Conservation (phyloP, 192 early-diverging fungal species). For the Chytriomyces hyalinus region DNA sequence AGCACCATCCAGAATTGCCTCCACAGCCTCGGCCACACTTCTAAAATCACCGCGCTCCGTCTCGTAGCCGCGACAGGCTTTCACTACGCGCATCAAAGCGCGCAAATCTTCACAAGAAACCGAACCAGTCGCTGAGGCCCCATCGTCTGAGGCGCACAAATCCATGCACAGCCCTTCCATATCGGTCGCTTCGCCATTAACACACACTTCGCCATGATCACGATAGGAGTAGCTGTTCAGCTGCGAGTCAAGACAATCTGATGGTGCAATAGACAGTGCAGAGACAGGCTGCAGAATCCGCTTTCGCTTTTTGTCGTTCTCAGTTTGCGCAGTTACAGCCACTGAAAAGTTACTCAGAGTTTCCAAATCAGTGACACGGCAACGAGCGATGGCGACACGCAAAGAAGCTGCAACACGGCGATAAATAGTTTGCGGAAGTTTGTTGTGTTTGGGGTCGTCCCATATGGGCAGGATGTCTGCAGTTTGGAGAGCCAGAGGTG, state of each 20-base stretch:
- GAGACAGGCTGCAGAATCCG: too few species aligned
- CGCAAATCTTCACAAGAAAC: neutral
- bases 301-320: too few species aligned
- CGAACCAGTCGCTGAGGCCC: neutral
- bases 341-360: too few species aligned
- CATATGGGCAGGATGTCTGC: conserved; percentile 12
- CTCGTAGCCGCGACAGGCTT: conserved; percentile 6
- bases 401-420: neutral
- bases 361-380: too few species aligned
- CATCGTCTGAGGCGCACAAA: neutral
- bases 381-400: neutral
- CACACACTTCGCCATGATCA: too few species aligned
- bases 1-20: conserved; percentile 2
- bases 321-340: too few species aligned
- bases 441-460: conserved; percentile 17
- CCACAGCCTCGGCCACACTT: conserved; percentile 10
- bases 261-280: too few species aligned
- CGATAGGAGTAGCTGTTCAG: too few species aligned
- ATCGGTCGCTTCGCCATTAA: too few species aligned
- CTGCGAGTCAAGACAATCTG: too few species aligned
- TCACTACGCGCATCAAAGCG: conserved; percentile 4
- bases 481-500: conserved; percentile 11
- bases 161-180: too few species aligned
- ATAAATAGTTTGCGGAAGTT: conserved; percentile 9
- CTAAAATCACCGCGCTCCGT: conserved; percentile 6